Evolutionary conservation across 148 eudicot species (phyloP), one percentile per base, ranked within the genome.

Genomic region (Rhododendron ferrugineum): DNA sequence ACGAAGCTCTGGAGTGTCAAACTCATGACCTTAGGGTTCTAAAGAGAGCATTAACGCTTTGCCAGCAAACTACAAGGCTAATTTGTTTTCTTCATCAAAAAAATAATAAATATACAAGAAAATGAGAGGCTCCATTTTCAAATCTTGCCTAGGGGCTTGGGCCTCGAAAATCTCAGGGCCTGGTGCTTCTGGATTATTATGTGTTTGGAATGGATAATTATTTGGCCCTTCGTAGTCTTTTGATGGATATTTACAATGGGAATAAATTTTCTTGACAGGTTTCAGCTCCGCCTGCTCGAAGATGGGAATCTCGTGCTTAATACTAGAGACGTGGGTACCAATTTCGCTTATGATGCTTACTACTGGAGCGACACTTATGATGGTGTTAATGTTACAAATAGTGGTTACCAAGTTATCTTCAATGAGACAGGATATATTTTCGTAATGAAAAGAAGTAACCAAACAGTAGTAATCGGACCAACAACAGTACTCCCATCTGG

Each of bases 231-330:
- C 16, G 3, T 13, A 50, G 54, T 50, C 64, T 18, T 1, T 58
- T 22, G 64, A 58, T 58, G 5, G n/a, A 54, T 58, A 1, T 58
- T 58, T 58, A 22, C 64, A 22, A 6, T 20, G 64, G 64, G 9
- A 58, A 58, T 11, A 10, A 22, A 62, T 62, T 64, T 64, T 64
- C 32, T 26, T n/a, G 14, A 64, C 72, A 90, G 90, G 82, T 91
- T 92, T 78, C 87, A 82, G 40, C 26, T 89, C 7, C 74, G 62
- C 1, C 3, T 91, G 32, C 88, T 84, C 20, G 13, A 0, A 13
- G 87, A 89, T 47, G 92, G 91, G 13, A 85, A 87, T 47, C 87
- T 89, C n/a, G 88, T 91, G 42, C 86, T 91, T 11, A 87, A 85
- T 89, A 79, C 86, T 8, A 46, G 83, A 56, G 83, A 79, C 3